A percentile compares a stretch with the other conserved stretches of the same genome.
phyloP scores from a whole-genome alignment of 805 yeast genomes.

The Yarrowia yakushimensis region DNA sequence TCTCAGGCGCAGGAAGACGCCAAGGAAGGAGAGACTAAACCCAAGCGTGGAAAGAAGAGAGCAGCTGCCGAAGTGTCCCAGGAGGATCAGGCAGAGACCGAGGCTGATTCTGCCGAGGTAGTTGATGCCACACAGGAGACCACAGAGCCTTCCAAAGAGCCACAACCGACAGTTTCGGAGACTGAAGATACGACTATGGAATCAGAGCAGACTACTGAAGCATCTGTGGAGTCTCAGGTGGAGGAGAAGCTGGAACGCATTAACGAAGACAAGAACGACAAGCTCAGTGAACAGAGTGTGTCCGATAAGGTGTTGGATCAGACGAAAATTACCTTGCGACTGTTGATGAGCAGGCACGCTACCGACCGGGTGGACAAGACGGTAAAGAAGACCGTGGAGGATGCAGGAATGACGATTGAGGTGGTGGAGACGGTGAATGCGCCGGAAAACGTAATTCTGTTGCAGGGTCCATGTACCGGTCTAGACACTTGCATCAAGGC shows the following conservation, averaged over 20 bases:
- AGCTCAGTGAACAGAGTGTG: neutral
- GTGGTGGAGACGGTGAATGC: conserved; percentile 17
- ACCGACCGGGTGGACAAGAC: conserved; percentile 2
- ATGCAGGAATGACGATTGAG: conserved; percentile 8
- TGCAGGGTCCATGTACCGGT: conserved; percentile 3
- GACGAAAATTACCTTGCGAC: neutral
- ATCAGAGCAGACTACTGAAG: neutral
- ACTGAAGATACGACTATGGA: neutral
- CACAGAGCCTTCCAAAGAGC: neutral
- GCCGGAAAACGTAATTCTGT: conserved; percentile 3
- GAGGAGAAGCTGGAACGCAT: conserved; percentile 8
- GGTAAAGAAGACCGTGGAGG: conserved; percentile 9
- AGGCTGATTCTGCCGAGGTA: neutral
- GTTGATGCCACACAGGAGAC: neutral
- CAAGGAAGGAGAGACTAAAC: neutral
- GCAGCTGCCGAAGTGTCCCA: neutral
- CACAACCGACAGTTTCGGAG: neutral
- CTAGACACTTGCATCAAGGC: conserved; percentile 13
- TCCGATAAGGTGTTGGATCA: neutral
- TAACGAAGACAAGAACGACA: conserved; percentile 11
- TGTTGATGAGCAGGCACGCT: conserved; percentile 9
- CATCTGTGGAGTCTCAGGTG: neutral
- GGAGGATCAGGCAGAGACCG: neutral
- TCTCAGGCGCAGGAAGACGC: neutral
- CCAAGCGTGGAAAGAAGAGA: conserved; percentile 5